Base-by-base conservation (phyloP, 352 stramenopile species). In the Pseudoperonospora humuli region DNA sequence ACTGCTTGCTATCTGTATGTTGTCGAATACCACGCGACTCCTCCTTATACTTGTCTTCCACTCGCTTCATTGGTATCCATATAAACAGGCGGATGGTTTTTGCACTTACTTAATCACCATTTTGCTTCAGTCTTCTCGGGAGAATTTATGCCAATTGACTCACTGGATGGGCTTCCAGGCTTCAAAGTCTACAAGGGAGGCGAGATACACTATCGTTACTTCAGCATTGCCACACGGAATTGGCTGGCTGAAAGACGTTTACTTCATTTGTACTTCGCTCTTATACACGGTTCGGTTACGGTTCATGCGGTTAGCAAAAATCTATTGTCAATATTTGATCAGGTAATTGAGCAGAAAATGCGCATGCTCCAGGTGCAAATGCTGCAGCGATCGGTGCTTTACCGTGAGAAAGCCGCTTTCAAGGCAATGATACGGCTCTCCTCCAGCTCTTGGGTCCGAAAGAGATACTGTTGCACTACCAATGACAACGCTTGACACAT, bases 91-190 rank as follows among this genome's bases (percentile, higher is more conserved):
- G 25, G 39, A n/a, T n/a, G 40, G 18, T 19, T 10, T 14, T 5
- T 17, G 26, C 48, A 88, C 79, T 65, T 91, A 91, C 79, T 91
- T 91, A 71, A 91, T 91, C 74, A 91, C 79, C 79, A 91, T 88
- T 76, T 85, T 84, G 71, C 74, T 75, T 82, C 37, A 70, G 75
- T 85, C 72, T 86, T 86, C 73, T 89, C 78, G 71, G 76, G 76
- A 88, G 75, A 86, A 78, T 86, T 80, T 81, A 85, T 82, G 72
- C 72, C 69, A 81, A 84, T 75, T 83, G 64, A 84, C 61, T 67
- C 57, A 58, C 37, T 68, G 44, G 35, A 65, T 43, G n/a, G 10
- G 33, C 37, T 57, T 49, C 26, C 35, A 34, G 26, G 45, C 29
- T 45, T 20, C 31, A 47, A 42, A 41, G 19, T 24, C 37, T 19